A percentile compares a stretch with the other conserved stretches of the same genome.
These are phyloP conservation scores for Dianthus caryophyllus DNA, from an alignment of 148 eudicot species.

Conservation along the genomic window DNA sequence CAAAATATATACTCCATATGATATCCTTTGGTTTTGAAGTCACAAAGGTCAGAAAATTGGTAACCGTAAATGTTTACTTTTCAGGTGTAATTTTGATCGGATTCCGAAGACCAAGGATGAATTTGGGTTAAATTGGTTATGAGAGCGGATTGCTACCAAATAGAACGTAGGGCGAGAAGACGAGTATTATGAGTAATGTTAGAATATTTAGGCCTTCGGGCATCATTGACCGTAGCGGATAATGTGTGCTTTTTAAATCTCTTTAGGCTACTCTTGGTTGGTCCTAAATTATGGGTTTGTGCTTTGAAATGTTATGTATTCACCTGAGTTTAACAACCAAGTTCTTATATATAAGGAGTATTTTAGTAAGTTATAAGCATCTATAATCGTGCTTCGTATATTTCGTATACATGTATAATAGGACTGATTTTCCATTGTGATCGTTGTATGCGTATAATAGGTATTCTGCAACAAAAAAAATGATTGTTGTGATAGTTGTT, in stretches of 20 bases:
- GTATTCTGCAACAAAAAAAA: too few relatives aligned
- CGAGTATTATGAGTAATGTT: background rate
- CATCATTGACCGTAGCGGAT: background rate
- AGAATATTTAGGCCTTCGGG: background rate
- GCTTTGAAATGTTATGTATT: background rate
- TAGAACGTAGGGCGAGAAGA: conserved; percentile 5
- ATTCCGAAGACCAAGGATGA: background rate
- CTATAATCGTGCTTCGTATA: too few relatives aligned
- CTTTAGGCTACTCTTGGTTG: conserved; percentile 4
- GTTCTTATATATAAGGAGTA: too few relatives aligned
- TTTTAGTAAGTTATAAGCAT: too few relatives aligned
- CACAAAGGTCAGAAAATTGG: too few relatives aligned
- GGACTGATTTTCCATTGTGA: too few relatives aligned
- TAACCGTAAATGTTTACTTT: background rate
- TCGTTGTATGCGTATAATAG: too few relatives aligned
- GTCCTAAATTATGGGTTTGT: background rate
- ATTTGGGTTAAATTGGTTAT: background rate
- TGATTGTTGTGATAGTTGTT: too few relatives aligned
- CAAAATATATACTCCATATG: too few relatives aligned
- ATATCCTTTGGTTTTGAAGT: background rate
- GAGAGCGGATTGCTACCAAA: conserved; percentile 1
- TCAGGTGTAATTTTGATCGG: background rate
- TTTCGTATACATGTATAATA: too few relatives aligned
- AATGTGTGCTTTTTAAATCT: background rate
- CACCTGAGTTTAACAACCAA: too few relatives aligned